Evolutionary conservation across 495 filamentous ascomycete genomes (phyloP).

Genomic region (Penicillium diatomitis): DNA sequence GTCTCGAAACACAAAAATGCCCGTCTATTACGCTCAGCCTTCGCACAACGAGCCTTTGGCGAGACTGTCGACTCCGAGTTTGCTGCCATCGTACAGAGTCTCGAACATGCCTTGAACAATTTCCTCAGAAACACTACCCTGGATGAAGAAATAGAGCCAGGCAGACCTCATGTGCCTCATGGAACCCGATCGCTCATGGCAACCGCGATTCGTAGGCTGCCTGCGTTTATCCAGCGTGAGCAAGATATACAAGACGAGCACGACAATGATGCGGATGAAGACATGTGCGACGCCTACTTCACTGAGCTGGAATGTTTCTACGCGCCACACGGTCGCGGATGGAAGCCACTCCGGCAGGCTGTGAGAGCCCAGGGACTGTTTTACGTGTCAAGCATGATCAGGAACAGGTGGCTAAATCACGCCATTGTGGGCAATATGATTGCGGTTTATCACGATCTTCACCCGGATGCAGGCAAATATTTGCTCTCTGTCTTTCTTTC

Average conservation of each 20-base stretch:
- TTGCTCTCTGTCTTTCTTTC: conserved; percentile 27
- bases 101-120: conserved; percentile 31
- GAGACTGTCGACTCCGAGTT: conserved; percentile 28
- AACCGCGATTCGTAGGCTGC: conserved; percentile 54
- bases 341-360: conserved; percentile 54
- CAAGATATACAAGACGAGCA: conserved; percentile 46
- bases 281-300: conserved; percentile 49
- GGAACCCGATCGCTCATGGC: conserved; percentile 53
- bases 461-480: conserved; percentile 30
- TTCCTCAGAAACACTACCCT: conserved; percentile 30
- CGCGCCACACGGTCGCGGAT: conserved; percentile 42
- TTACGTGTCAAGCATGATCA: conserved; percentile 47
- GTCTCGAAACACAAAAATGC: too few species aligned
- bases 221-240: conserved; percentile 52
- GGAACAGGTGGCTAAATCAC: conserved; percentile 32
- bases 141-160: too few species aligned
- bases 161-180: background rate
- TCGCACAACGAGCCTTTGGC: conserved; percentile 33
- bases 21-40: background rate
- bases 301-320: conserved; percentile 57
- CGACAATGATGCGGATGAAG: conserved; percentile 35
- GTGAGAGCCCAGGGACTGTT: conserved; percentile 59
- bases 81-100: conserved; percentile 27
- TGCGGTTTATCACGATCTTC: conserved; percentile 23
- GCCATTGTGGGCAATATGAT: conserved; percentile 25